phyloP scores from a whole-genome alignment of 176 grass and related monocot genomes.

The Lolium perenne region DNA sequence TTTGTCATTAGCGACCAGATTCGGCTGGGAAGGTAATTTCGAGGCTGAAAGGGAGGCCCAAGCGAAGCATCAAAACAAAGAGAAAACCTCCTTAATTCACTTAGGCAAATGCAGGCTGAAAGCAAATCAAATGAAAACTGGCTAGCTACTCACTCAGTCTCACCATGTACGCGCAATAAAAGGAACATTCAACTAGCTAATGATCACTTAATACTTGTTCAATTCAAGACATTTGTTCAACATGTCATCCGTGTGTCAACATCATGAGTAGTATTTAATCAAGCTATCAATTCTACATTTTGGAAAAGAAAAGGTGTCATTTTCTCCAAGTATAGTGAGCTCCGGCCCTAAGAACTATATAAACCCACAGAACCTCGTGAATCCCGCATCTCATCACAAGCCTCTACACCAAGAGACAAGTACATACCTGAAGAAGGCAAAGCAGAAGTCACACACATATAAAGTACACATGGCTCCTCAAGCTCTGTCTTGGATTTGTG shows the following conservation, averaged over 20 bases:
- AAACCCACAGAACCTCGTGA: background rate
- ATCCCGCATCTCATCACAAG: background rate
- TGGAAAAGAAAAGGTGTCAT: background rate
- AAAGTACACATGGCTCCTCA: slow-evolving; percentile 12
- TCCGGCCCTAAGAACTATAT: slow-evolving; percentile 6
- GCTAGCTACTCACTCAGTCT: background rate
- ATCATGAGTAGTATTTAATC: background rate
- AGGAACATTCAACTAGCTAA: background rate
- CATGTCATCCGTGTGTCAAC: background rate
- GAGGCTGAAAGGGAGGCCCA: background rate
- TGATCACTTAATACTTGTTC: background rate
- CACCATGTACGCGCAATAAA: background rate
- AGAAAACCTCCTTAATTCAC: background rate
- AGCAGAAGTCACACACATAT: background rate
- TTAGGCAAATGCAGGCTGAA: background rate
- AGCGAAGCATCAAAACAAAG: background rate
- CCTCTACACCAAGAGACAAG: background rate
- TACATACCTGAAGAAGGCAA: background rate
- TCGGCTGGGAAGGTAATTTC: background rate
- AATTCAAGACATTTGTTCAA: background rate
- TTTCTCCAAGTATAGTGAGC: background rate
- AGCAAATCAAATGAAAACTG: background rate
- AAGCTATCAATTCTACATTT: background rate
- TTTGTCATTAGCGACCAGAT: slow-evolving; percentile 4
- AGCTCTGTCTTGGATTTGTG: background rate